Evolutionary conservation across 108 stramenopile species (phyloP).

Genomic region (Skeletonema marinoi): DNA sequence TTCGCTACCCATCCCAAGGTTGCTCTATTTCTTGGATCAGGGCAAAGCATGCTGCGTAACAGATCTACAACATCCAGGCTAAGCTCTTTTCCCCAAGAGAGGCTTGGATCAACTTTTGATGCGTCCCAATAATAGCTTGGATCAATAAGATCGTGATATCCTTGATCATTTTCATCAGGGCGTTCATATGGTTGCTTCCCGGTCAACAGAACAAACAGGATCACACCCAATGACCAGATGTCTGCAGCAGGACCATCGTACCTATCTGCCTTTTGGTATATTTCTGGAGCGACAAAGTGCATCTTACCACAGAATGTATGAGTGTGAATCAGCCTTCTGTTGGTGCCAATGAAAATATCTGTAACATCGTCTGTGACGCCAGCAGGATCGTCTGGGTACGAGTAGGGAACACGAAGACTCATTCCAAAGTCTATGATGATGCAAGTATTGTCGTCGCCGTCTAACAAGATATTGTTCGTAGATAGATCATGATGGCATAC

Average conservation of each 20-base stretch:
- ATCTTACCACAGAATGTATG: conserved; percentile 74
- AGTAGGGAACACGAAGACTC: conserved; percentile 87
- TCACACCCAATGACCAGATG: conserved; percentile 88
- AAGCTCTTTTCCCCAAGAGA: conserved; percentile 63
- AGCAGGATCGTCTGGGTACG: conserved; percentile 45
- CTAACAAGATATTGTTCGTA: conserved; percentile 80
- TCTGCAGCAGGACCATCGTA: conserved; percentile 89
- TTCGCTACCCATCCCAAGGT: conserved; percentile 66
- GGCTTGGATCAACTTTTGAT: conserved; percentile 39
- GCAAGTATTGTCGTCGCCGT: conserved; percentile 44
- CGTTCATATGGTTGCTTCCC: conserved; percentile 80
- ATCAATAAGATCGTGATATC: conserved; percentile 62
- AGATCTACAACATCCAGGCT: conserved; percentile 59
- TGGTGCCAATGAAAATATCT: conserved; percentile 64
- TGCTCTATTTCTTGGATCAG: conserved; percentile 64
- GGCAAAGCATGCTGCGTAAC: conserved; percentile 65
- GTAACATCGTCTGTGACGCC: conserved; percentile 42
- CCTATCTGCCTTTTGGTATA: conserved; percentile 50
- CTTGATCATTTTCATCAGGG: conserved; percentile 59
- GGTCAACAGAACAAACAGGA: conserved; percentile 86
- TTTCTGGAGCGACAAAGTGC: conserved; percentile 88
- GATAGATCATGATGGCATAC: conserved; percentile 90
- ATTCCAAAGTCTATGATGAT: conserved; percentile 94
- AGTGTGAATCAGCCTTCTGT: conserved; percentile 55
- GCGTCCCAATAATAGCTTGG: conserved; percentile 71